Base-by-base conservation (phyloP, 495 filamentous ascomycete genomes). In the Neurospora sp. region DNA sequence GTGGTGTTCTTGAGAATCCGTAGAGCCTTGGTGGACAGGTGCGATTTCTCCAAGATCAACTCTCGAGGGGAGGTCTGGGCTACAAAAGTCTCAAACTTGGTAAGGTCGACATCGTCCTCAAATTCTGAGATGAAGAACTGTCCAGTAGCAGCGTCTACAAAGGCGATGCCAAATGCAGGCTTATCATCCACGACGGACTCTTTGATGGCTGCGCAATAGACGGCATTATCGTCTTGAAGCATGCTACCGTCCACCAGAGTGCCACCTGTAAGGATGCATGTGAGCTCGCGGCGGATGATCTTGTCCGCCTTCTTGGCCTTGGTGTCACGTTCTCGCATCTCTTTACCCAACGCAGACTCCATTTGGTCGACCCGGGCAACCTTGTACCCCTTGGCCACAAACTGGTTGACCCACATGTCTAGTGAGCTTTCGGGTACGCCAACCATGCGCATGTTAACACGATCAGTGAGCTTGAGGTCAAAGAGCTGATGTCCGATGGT, bases 401-500 rank as follows among this genome's bases (percentile, higher is more conserved):
- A 96, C 75, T 98, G 92, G 81, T 96, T 94, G 72, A 94, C 91
- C 96, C 96, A 97, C 79, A 94, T 89, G 80, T 95, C 89, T 42
- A 98, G 83, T 61, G 93, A 94, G 81, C 92, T 91, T 80, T 98
- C 94, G 1, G 94, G 94, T 1, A 97, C 94, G 72, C 94, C 94
- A 20, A 96, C 94, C 93, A 97, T 97, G 68, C 95, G 93, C 96
- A 99, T 99, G 81, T 99, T 99, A 75, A 99, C 94, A 74, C 96
- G 88, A 76, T 98, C 96, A 0, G 96, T 99, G 73, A 98, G 91
- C 83, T 99, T 99, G 40, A 99, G 85, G 80, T 99, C 96, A 78
- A 99, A 99, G 35, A 97, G 85, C 81, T 98, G 96, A 79, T 98
- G 93, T 14, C 96, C 96, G 71, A 99, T 93, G 0, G 95, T 98